These are phyloP conservation scores for Fraxinus americana DNA, from an alignment of 257 asterid genomes.

Conservation along the genomic window DNA sequence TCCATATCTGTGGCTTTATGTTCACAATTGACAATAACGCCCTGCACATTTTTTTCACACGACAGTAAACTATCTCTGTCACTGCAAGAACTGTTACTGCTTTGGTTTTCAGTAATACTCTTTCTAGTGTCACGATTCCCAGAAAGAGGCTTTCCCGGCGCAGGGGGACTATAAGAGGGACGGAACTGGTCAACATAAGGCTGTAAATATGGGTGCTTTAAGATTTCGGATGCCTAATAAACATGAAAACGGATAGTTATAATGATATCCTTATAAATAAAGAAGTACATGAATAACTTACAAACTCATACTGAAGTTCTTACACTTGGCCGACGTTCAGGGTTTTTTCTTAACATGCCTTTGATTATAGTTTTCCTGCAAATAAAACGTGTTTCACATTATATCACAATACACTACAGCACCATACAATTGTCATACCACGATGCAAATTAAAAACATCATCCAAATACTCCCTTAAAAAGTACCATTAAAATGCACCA, in stretches of 20 bases:
- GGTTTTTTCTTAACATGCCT: slow-evolving; percentile 97
- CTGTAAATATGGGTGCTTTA: slow-evolving; percentile 88
- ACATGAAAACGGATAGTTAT: slow-evolving; percentile 18
- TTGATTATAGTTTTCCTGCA: slow-evolving; percentile 85
- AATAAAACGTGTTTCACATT: slow-evolving; percentile 10
- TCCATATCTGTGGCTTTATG: slow-evolving; percentile 42
- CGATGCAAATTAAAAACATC: not conserved
- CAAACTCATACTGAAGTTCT: slow-evolving; percentile 33
- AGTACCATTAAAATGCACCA: not conserved
- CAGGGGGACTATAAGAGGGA: slow-evolving; percentile 41
- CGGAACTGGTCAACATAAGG: slow-evolving; percentile 83
- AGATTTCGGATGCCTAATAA: slow-evolving; percentile 87
- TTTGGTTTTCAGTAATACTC: slow-evolving; percentile 78
- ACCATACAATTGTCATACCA: not conserved
- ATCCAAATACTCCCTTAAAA: not conserved
- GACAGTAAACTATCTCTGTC: slow-evolving; percentile 73
- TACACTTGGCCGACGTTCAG: slow-evolving; percentile 95
- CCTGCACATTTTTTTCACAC: slow-evolving; percentile 50
- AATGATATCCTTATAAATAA: not conserved
- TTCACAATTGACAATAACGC: slow-evolving; percentile 36
- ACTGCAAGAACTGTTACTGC: slow-evolving; percentile 92
- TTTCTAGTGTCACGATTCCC: slow-evolving; percentile 41
- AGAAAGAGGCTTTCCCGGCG: slow-evolving; percentile 53
- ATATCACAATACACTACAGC: not conserved
- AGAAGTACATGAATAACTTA: slow-evolving; percentile 3